phyloP scores from a whole-genome alignment of 2,329 filamentous ascomycete genomes.

The Boeremia exigua region DNA sequence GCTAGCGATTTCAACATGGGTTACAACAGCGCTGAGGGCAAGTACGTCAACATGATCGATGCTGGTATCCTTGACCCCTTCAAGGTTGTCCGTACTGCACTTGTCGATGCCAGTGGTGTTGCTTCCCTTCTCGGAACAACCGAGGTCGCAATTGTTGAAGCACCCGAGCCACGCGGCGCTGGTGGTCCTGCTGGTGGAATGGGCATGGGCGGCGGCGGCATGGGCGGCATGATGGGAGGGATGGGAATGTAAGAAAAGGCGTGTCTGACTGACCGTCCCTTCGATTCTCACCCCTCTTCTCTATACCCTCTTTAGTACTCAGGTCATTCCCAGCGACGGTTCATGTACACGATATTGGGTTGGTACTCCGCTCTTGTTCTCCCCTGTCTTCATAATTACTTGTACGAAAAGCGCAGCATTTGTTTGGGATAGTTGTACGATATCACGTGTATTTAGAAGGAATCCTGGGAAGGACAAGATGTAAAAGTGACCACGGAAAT shows the following conservation, averaged over 20 bases:
- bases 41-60: conserved; percentile 98
- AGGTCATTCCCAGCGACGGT: conserved; percentile 39
- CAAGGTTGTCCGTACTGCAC: conserved; percentile 97
- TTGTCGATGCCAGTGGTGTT: conserved; percentile 93
- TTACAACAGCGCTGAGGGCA: conserved; percentile 93
- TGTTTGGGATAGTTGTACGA: conserved; percentile 41
- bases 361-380: conserved; percentile 47
- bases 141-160: conserved; percentile 97
- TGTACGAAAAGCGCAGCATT: conserved; percentile 46
- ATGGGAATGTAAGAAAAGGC: conserved; percentile 55
- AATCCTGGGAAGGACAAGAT: conserved; percentile 20
- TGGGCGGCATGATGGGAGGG: conserved; percentile 68
- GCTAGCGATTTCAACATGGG: conserved; percentile 96
- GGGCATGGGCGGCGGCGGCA: conserved; percentile 60
- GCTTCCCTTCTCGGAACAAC: conserved; percentile 97
- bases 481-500: conserved; percentile 41
- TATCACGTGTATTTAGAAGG: conserved; percentile 46
- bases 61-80: conserved; percentile 98
- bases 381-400: conserved; percentile 29
- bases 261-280: conserved; percentile 1
- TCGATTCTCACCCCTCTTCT: conserved; percentile 37
- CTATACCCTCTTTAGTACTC: conserved; percentile 44
- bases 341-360: conserved; percentile 45
- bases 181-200: neutral
- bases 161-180: conserved; percentile 72